Evolutionary conservation across 768 basidiomycete species (phyloP).

Genomic region (Termitomyces sp.): DNA sequence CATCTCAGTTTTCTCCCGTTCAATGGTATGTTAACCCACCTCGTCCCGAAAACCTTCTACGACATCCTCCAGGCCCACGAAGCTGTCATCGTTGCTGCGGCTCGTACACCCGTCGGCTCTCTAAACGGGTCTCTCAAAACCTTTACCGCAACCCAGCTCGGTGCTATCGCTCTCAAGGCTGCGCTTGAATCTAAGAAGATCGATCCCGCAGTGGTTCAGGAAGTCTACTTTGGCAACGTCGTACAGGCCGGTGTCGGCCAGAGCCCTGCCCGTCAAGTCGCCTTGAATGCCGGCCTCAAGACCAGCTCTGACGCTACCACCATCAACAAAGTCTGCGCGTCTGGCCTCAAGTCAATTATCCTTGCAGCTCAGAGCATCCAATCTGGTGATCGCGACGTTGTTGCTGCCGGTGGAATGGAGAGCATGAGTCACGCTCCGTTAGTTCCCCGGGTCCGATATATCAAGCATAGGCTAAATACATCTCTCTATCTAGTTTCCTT

Average conservation of each 20-base stretch:
- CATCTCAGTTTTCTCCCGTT: constrained; percentile 34
- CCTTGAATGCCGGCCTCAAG: constrained; percentile 82
- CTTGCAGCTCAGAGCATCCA: constrained; percentile 88
- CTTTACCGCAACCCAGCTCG: constrained; percentile 88
- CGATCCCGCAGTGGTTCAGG: constrained; percentile 81
- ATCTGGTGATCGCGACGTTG: constrained; percentile 77
- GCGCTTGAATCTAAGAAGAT: constrained; percentile 79
- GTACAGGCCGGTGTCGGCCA: constrained; percentile 97
- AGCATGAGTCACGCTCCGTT: constrained; percentile 99
- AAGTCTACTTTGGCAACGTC: constrained; percentile 97
- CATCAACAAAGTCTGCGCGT: constrained; percentile 99
- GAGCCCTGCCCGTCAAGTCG: constrained; percentile 96
- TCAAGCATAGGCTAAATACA: not conserved
- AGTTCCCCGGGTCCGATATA: constrained; percentile 27
- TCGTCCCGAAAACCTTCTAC: constrained; percentile 11
- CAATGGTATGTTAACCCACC: constrained; percentile 38
- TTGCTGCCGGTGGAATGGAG: constrained; percentile 97
- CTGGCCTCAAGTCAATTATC: constrained; percentile 94
- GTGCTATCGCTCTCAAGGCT: constrained; percentile 82
- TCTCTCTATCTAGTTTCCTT: constrained; percentile 52
- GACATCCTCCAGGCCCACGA: constrained; percentile 46
- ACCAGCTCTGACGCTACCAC: constrained; percentile 92
- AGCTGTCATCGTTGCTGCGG: constrained; percentile 91
- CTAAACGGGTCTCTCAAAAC: constrained; percentile 87
- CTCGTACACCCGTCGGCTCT: constrained; percentile 91